Percentiles rank a stretch among this genome's conserved stretches.
Conservation (phyloP, 805 yeast genomes). For the Wickerhamiella azyma region DNA sequence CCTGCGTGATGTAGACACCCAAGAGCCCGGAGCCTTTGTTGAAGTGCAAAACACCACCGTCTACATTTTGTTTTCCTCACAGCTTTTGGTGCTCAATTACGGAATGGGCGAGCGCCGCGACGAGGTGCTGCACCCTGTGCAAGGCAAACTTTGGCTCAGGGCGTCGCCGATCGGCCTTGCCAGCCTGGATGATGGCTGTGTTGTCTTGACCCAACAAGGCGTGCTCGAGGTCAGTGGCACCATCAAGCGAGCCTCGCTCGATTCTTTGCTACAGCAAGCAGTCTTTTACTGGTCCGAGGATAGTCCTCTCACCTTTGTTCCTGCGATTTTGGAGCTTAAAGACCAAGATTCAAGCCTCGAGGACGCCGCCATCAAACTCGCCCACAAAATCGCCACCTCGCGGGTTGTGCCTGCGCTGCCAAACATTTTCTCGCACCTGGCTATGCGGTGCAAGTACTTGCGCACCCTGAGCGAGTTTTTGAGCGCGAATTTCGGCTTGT, state of each 20-base stretch:
- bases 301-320: constrained; percentile 1
- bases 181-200: neutral
- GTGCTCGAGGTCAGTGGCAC: neutral
- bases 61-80: neutral
- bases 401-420: neutral
- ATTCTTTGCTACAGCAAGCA: neutral
- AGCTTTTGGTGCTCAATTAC: neutral
- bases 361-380: neutral
- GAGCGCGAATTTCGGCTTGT: neutral
- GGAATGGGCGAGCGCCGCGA: neutral
- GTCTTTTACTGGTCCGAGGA: neutral
- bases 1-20: neutral
- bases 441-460: neutral
- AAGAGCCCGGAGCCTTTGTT: neutral
- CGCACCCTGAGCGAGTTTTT: neutral
- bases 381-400: neutral
- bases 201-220: neutral
- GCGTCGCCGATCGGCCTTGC: neutral
- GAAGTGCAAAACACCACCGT: neutral
- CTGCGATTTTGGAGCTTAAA: neutral
- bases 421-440: neutral
- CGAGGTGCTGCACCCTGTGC: neutral
- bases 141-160: neutral
- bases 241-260: neutral
- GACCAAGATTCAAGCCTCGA: neutral